Base-by-base conservation (phyloP, 345 rosid genomes). In the Syzygium aqueum region DNA sequence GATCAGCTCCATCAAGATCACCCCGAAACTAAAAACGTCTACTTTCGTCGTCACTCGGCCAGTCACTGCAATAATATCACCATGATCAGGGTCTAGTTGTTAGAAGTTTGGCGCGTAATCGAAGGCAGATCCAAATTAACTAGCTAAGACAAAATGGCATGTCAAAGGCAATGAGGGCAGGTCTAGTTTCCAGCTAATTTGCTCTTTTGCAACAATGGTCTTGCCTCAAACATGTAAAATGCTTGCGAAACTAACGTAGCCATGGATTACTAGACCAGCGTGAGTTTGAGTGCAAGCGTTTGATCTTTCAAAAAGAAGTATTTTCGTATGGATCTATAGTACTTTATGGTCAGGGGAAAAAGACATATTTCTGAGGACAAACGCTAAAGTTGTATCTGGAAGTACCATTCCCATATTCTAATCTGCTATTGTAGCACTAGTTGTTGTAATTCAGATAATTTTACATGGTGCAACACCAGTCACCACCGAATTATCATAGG, bases 21-120 rank as follows among this genome's bases (percentile, higher is more conserved):
- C 99, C 11, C 99, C 99, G 43, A 95, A 97, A 92, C 99, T 95
- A 88, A 92, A 95, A 14, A 97, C 94, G 53, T 97, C 99, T 1
- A 96, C 98, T 83, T 97, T 97, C n/a, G 98, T 97, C 2, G 99
- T 97, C 43, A 97, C 99, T 67, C 99, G 90, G 37, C 99, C 99
- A 14, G 99, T 97, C 89, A 94, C 99, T 96, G 96, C 93, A 87
- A 87, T 73, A 46, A 33, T 19, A 73, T 33, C 8, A 73, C 49
- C 80, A 1, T 19, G 25, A 33, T 37, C 80, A 73, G 1, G 3
- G 23, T 73, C 80, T 33, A 73, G 25, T 33, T 73, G 80, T 73
- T 73, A 73, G 21, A 9, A 33, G 46, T 9, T 73, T 11, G 14
- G 33, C 12, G 19, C 19, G 57, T 22, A 54, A 3, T 7, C 3